Base-by-base conservation (phyloP, 2,329 filamentous ascomycete genomes). In the Celoporthe dispersa region DNA sequence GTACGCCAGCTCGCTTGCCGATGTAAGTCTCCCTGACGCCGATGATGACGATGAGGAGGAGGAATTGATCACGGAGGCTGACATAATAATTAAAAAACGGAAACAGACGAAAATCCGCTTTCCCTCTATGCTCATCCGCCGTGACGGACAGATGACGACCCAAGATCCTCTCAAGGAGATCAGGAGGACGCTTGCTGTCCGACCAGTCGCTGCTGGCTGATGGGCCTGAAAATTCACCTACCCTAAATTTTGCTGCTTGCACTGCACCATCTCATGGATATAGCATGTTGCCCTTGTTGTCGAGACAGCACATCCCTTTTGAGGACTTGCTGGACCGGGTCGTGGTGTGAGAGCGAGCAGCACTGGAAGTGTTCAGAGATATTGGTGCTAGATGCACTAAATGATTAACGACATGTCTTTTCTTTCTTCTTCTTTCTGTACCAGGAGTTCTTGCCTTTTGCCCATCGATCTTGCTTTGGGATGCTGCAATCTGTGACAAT, bases 51-150 rank as follows among this genome's bases (percentile, higher is more conserved):
- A n/a, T 19, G n/a, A 31, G 57, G 22, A 11, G 22, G n/a, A 16
- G 33, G 65, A 28, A 4, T 9, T 16, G 1, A 6, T 8, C 9
- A 22, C 16, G 1, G 16, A 7, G 6, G 7, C 41, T 9, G 11
- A 33, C n/a, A 16, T n/a, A 2, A 39, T 66, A 31, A 66, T 19
- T n/a, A 14, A 22, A 35, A 16, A 53, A 33, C 2, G 7, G 28
- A 25, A n/a, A 33, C 61, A 89, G 87, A 81, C 89, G 64, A 83
- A 87, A 75, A 78, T 90, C 67, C 86, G 88, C 28, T 81, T 89
- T 25, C 88, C 88, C 1, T 89, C 87, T 0, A 90, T 90, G 87
- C 81, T 89, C 71, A 88, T 90, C 76, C 83, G 81, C 28, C 80
- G 84, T 44, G 86, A 89, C 73, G 81, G 82, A 4, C 76, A 87